Evolutionary conservation across 108 stramenopile species (phyloP).

Genomic region (Cyclotella atomus): DNA sequence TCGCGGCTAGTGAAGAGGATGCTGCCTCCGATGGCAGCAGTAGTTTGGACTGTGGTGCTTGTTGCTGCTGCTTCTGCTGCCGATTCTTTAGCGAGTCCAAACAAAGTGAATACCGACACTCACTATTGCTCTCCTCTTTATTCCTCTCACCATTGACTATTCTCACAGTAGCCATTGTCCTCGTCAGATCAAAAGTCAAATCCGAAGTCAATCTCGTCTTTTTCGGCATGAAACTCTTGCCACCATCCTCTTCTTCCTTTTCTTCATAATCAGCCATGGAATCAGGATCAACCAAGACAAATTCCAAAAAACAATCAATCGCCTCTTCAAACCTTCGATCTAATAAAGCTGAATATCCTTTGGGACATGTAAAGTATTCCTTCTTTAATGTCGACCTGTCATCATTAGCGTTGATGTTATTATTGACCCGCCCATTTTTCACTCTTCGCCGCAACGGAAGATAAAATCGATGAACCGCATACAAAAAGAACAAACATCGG

Average conservation of each 20-base stretch:
- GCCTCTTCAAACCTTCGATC: conserved; percentile 54
- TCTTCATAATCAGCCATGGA: not conserved
- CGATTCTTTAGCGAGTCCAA: not conserved
- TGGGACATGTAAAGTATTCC: conserved; percentile 30
- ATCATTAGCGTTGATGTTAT: no score
- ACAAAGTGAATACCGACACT: not conserved
- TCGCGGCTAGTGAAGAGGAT: conserved; percentile 56
- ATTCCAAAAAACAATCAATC: conserved; percentile 51
- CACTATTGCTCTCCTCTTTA: not conserved
- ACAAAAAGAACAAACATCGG: conserved; percentile 50
- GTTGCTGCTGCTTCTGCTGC: not conserved
- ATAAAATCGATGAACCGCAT: conserved; percentile 64
- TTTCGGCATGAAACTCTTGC: not conserved
- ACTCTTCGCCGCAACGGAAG: conserved; percentile 30
- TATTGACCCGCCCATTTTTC: not conserved
- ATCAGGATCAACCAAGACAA: not conserved
- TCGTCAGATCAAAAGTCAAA: conserved; percentile 14
- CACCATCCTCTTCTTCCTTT: no score
- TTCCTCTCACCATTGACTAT: not conserved
- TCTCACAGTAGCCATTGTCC: not conserved
- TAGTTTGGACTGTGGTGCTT: not conserved
- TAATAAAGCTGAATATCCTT: conserved; percentile 50
- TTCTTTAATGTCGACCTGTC: not conserved
- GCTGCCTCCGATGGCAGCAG: conserved; percentile 52
- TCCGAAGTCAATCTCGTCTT: conserved; percentile 5